Evolutionary conservation across 345 rosid genomes (phyloP), one percentile per base, ranked within the genome.

Genomic region (Diplotaxis tenuifolia): DNA sequence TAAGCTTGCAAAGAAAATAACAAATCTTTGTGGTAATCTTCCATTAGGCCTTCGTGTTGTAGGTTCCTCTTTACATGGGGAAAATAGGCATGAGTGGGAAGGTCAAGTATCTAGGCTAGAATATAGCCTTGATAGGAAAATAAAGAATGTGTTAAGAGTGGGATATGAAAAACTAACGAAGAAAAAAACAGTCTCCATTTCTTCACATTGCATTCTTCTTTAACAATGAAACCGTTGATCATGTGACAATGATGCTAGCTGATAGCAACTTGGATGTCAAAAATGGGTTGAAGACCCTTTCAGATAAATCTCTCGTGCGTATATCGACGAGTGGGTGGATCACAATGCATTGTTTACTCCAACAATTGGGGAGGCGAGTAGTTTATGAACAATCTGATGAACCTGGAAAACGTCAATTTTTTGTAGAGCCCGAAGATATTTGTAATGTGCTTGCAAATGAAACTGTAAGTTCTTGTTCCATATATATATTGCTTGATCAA

Each of bases 151-250:
- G 0, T 11, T 79, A 32, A 75, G 18, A 40, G 49, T 74, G 22
- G 81, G 83, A 16, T 82, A 59, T 23, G 75, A 83, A 15, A 75
- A 65, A 16, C 25, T 82, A 5, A 6, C 25, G n/a, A 32, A 62
- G 32, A n/a, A 19, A 47, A 14, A 10, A 67, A 2, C 40, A 76
- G 49, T 8, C n/a, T 9, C 9, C 76, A 0, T 83, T 81, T 79
- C 64, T 79, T 4, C 83, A 81, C 38, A 76, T 83, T 36, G 82
- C 82, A 5, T 72, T 66, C 15, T 81, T 81, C 64, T 76, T 78
- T 7, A 72, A 63, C 8, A 58, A 77, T 2, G 15, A 27, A 25
- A 2, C 27, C 1, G 0, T 18, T 20, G 49, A 62, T n/a, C 0
- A 2, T 15, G 55, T 78, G 34, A 47, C 2, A 7, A 23, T 23